Evolutionary conservation across 1,139 yeast species (phyloP), one percentile per base, ranked within the genome.

Genomic region (Candida gigantensis): DNA sequence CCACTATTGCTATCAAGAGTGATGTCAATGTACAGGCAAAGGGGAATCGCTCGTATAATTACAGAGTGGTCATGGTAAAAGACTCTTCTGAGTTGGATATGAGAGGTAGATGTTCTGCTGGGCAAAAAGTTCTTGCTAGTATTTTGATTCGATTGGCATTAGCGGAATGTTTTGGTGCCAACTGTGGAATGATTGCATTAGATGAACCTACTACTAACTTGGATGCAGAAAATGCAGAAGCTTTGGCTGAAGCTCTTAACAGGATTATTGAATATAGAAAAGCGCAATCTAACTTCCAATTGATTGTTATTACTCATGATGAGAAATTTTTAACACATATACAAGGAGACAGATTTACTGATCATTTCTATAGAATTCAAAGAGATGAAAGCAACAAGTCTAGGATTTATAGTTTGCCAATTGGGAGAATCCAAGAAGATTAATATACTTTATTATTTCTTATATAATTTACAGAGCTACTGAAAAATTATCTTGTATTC

Each of bases 41-140:
- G 35, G 81, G 81, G 0, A 81, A 81, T 37, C 67, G 92, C 38
- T 78, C 95, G 1, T 90, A 90, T 59, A 90, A 92, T 56, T 92
- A 92, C 57, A 73, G 97, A 28, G 97, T 94, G 15, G 96, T 92
- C 12, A 94, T 94, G 98, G 80, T 81, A 44, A 94, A 94, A 55
- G 88, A 86, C 50, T 94, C 86, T 37, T 84, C 81, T 1, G 98
- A 92, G 57, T 67, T 94, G 32, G 99, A 94, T 54, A 94, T 94
- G 99, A 75, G 98, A 46, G 99, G 98, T 1, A 68, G 98, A 40
- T 94, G 99, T 58, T 88, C 97, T 2, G 98, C 98, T 0, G 99
- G 99, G 1, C 99, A 94, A 59, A 88, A 89, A 55, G 97, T 94
- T 2, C 66, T 94, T 38, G 96, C 98, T 0, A 84, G 95, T 39